Evolutionary conservation across 2,329 filamentous ascomycete genomes (phyloP), one percentile per base, ranked within the genome.

Genomic region (Raffaelea albimanens): DNA sequence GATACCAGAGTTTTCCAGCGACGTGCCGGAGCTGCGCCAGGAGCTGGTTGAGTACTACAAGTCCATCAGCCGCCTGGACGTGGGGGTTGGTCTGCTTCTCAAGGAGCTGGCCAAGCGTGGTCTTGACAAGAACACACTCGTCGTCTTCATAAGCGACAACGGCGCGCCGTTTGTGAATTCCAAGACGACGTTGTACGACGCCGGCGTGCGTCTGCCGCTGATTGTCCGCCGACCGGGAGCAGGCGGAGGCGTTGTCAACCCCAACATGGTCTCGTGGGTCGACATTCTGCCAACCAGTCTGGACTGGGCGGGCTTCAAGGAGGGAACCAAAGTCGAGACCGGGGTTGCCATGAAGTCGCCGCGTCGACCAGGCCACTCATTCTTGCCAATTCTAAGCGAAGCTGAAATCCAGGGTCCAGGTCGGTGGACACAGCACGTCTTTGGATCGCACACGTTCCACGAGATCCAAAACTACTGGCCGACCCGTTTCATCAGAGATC

Each of bases 361-460:
- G 14, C 34, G 5, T 16, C 34, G 34, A 8, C 14, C 52, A 2
- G 70, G 68, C 1, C 54, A 58, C 13, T 70, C 68, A 0, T 57
- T 72, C 33, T 56, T 72, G 2, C 58, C 61, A 0, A 61, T 71
- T 10, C 49, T 67, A 5, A 52, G 55, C 10, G 49, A 46, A 1
- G 36, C 42, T 9, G 16, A 53, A 0, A 46, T 61, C 13, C 41
- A 56, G 1, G 54, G 29, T 4, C 59, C 60, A 55, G 51, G 61
- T n/a, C 13, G 34, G 5, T 38, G 34, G 34, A 38, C 34, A 8
- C 34, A 38, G 18, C 61, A 67, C 11, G 65, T 74, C 8, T 73
- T 69, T 49, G 71, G 72, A 16, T 73, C 69, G 1, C 71, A 75
- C 54, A 75, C 72, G 1, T 74, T 73, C 54, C 71, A 75, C 47